Evolutionary conservation across 805 yeast genomes (phyloP).

Genomic region (Cyberlindnera samutprakarnensis): DNA sequence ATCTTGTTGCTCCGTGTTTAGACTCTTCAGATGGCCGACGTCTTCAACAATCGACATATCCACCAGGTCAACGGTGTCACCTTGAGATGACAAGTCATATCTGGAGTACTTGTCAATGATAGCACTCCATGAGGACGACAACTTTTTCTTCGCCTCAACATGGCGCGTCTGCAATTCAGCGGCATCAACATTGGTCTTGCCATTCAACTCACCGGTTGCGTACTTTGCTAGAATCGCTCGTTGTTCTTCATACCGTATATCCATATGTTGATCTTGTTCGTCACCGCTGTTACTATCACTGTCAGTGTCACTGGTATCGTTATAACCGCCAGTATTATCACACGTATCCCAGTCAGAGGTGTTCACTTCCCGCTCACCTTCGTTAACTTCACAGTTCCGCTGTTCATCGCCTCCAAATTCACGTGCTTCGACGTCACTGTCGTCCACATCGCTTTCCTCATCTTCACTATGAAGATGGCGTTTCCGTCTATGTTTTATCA

Average conservation of each 20-base stretch:
- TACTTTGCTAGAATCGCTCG: neutral
- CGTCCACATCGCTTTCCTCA: too few species aligned
- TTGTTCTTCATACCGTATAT: neutral
- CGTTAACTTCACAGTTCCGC: too few species aligned
- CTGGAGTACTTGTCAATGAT: slow-evolving; percentile 26
- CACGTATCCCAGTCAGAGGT: too few species aligned
- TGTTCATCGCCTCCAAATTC: too few species aligned
- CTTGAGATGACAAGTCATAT: slow-evolving; percentile 24
- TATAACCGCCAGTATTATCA: too few species aligned
- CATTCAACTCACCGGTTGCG: slow-evolving; percentile 2
- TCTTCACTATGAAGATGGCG: too few species aligned
- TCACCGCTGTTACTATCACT: too few species aligned
- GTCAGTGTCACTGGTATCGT: neutral
- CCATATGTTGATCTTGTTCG: neutral
- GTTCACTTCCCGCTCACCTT: too few species aligned
- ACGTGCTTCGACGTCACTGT: too few species aligned
- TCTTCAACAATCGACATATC: slow-evolving; percentile 16
- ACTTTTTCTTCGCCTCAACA: slow-evolving; percentile 17
- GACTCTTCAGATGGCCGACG: slow-evolving; percentile 15
- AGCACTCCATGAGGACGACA: slow-evolving; percentile 24
- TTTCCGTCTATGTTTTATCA: too few species aligned
- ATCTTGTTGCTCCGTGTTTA: slow-evolving; percentile 4
- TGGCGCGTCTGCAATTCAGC: neutral
- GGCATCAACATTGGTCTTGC: slow-evolving; percentile 2
- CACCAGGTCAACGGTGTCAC: slow-evolving; percentile 26